These are phyloP conservation scores for Parascedosporium putredinis DNA, from an alignment of 2,329 filamentous ascomycete genomes.

Conservation along the genomic window DNA sequence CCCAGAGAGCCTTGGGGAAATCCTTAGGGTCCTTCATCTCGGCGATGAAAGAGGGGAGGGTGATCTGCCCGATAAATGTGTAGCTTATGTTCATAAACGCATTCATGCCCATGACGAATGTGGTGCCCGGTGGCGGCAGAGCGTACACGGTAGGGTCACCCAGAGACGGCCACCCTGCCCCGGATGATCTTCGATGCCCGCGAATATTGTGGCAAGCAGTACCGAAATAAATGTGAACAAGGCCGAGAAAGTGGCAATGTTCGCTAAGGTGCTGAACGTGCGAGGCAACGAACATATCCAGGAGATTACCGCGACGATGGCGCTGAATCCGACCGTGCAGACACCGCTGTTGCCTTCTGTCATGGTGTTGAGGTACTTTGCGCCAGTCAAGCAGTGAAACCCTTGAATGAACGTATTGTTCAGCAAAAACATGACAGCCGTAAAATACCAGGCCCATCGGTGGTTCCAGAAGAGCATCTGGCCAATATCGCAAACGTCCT, in stretches of 20 bases:
- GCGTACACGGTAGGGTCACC: constrained; percentile 58
- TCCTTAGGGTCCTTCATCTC: constrained; percentile 78
- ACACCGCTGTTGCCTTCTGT: constrained; percentile 54
- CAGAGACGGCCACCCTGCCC: background rate
- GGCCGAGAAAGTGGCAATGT: constrained; percentile 68
- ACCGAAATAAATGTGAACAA: constrained; percentile 87
- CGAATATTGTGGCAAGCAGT: constrained; percentile 71
- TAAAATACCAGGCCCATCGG: constrained; percentile 58
- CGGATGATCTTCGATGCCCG: constrained; percentile 65
- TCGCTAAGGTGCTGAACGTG: constrained; percentile 72
- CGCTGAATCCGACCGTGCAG: constrained; percentile 64
- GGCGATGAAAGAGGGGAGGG: constrained; percentile 85
- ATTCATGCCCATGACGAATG: constrained; percentile 72
- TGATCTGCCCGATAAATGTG: constrained; percentile 93
- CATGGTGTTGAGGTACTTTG: constrained; percentile 87
- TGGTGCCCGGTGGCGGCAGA: constrained; percentile 58
- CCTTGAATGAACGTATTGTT: constrained; percentile 90
- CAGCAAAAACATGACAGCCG: constrained; percentile 78
- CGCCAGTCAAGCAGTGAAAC: constrained; percentile 72
- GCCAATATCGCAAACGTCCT: constrained; percentile 91
- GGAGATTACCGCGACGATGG: constrained; percentile 63
- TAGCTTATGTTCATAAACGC: constrained; percentile 95
- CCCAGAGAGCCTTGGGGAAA: constrained; percentile 88
- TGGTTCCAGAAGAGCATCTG: constrained; percentile 88
- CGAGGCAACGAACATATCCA: constrained; percentile 73